phyloP scores from a whole-genome alignment of 495 filamentous ascomycete species.

The Penicillium coprophilum region DNA sequence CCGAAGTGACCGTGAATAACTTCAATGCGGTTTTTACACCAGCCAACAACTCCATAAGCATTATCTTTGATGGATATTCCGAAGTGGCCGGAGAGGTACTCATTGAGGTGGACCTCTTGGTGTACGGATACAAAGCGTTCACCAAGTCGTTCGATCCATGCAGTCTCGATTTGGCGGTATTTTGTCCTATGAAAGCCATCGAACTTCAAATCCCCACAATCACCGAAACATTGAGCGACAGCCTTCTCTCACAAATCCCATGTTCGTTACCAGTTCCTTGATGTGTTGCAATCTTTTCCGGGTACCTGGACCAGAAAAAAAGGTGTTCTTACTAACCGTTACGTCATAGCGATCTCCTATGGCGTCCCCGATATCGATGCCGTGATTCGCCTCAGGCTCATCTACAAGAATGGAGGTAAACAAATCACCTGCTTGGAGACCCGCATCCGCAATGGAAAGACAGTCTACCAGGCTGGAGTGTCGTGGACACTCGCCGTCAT shows the following conservation, averaged over 20 bases:
- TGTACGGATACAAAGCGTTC: slow-evolving; percentile 71
- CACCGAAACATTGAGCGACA: background rate
- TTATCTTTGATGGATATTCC: slow-evolving; percentile 72
- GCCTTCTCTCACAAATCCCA: slow-evolving; percentile 4
- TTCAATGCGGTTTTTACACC: slow-evolving; percentile 72
- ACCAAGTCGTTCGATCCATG: slow-evolving; percentile 68
- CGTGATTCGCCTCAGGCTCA: slow-evolving; percentile 73
- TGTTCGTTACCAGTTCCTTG: background rate
- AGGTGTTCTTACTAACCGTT: background rate
- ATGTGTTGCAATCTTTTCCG: background rate
- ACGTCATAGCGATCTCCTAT: slow-evolving; percentile 67
- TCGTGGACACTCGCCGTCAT: slow-evolving; percentile 86
- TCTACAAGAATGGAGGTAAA: slow-evolving; percentile 55
- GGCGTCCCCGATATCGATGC: slow-evolving; percentile 90
- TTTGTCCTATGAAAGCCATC: slow-evolving; percentile 73
- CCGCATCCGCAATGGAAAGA: slow-evolving; percentile 83
- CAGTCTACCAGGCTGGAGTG: slow-evolving; percentile 83
- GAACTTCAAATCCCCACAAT: slow-evolving; percentile 16
- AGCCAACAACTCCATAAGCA: slow-evolving; percentile 57
- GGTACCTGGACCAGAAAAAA: background rate
- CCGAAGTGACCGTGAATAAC: slow-evolving; percentile 64
- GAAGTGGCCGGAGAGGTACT: slow-evolving; percentile 71
- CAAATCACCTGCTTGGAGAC: slow-evolving; percentile 83
- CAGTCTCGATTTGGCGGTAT: slow-evolving; percentile 56
- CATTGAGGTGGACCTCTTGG: slow-evolving; percentile 65